Base-by-base conservation (phyloP, 768 basidiomycete genomes). In the Aureoboletus auriporus region DNA sequence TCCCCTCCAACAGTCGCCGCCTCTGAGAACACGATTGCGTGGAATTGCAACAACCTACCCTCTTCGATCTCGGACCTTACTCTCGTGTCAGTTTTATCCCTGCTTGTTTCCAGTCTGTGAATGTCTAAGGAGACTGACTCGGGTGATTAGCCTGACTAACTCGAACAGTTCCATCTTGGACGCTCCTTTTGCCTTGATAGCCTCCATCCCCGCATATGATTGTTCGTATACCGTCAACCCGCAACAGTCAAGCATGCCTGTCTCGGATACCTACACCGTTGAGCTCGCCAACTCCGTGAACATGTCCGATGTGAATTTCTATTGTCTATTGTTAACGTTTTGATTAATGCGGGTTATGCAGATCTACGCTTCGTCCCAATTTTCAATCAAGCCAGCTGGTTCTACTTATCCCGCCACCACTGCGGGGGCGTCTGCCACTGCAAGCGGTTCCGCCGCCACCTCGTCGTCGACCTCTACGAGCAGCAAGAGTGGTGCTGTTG, bases 321-420 rank as follows among this genome's bases (percentile, higher is more conserved):
- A 4, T 27, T 28, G 12, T 28, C 20, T 10, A 12, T 27, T 39
- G 20, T 23, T 2, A 23, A 23, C 11, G 23, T 49, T 17, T 2
- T 2, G 42, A 12, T 23, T 35, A 30, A 23, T 10, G 5, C 38
- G 4, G 42, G 5, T 38, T 29, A 5, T 40, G 4, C 53, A 89
- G 82, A 49, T 88, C 46, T 86, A 73, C 51, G 80, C 82, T 79
- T 83, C 26, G 40, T 73, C 47, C 61, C 67, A 5, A 16, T 89
- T 89, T 64, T 77, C 80, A 62, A 74, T 89, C 64, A 79, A 82
- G 61, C 60, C 82, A 6, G 51, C 68, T 29, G 80, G 80, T 42
- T 71, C 84, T 31, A 8, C 70, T 11, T 86, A 80, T 57, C 80
- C 83, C 9, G 40, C 64, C 4, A 49, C 77, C 5, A 36, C 61